phyloP scores from a whole-genome alignment of 2,329 filamentous ascomycete species.

The Phyllachora maydis region DNA sequence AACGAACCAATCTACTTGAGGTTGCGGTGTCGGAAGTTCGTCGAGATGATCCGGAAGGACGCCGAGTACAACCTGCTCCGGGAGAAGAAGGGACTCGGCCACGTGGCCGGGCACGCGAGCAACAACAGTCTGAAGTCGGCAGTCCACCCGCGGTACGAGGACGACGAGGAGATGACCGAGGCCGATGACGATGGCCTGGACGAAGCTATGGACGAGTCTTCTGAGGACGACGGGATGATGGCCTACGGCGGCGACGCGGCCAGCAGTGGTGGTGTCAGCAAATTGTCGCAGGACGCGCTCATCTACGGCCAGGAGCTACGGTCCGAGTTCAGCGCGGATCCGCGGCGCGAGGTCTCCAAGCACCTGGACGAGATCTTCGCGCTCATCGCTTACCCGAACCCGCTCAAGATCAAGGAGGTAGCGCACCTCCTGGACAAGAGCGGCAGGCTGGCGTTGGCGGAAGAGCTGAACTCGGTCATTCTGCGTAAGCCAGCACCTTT shows the following conservation, averaged over 20 bases:
- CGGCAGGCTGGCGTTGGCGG: slow-evolving; percentile 61
- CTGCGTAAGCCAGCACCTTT: slow-evolving; percentile 66
- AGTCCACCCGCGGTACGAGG: too few relatives aligned
- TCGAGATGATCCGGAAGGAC: slow-evolving; percentile 74
- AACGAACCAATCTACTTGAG: slow-evolving; percentile 78
- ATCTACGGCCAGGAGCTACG: slow-evolving; percentile 62
- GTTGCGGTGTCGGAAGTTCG: slow-evolving; percentile 74
- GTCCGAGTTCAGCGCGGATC: slow-evolving; percentile 55
- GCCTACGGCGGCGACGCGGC: slow-evolving; percentile 13
- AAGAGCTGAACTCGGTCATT: slow-evolving; percentile 88
- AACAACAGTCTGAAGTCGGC: slow-evolving; percentile 2
- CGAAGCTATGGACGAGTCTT: slow-evolving; percentile 35
- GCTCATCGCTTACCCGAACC: slow-evolving; percentile 70
- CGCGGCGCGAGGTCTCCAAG: slow-evolving; percentile 47
- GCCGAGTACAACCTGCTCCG: slow-evolving; percentile 38
- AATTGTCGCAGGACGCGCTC: slow-evolving; percentile 48
- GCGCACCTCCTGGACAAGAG: slow-evolving; percentile 58
- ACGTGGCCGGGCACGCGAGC: background rate
- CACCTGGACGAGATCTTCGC: slow-evolving; percentile 73
- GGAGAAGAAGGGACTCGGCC: slow-evolving; percentile 13
- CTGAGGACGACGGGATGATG: slow-evolving; percentile 23
- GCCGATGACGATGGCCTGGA: slow-evolving; percentile 22
- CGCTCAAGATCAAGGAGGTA: slow-evolving; percentile 51
- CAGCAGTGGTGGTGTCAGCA: slow-evolving; percentile 7
- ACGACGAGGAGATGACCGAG: slow-evolving; percentile 32